Percentiles rank a stretch among this genome's conserved stretches.
These are phyloP conservation scores for Diaporthe velutina DNA, from an alignment of 2,329 filamentous ascomycete species.

Conservation along the genomic window DNA sequence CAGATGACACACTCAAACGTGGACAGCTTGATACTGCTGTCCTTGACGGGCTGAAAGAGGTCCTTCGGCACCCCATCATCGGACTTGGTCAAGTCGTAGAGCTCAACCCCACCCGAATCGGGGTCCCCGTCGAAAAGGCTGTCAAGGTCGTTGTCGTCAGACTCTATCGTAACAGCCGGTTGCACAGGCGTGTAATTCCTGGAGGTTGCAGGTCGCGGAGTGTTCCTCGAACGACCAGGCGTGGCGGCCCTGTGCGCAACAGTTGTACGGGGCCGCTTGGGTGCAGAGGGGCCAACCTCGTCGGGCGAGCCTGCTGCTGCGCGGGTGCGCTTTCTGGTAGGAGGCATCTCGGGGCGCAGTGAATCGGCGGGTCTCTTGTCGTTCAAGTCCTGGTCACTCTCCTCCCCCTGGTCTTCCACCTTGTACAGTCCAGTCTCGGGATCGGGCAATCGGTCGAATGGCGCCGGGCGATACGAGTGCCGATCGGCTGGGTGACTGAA, in stretches of 20 bases:
- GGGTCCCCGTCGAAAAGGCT: slow-evolving; percentile 46
- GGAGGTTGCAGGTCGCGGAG: background rate
- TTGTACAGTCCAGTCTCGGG: background rate
- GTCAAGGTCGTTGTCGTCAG: slow-evolving; percentile 38
- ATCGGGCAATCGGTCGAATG: background rate
- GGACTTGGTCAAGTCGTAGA: slow-evolving; percentile 58
- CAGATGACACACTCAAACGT: slow-evolving; percentile 76
- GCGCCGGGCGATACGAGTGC: background rate
- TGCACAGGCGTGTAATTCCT: background rate
- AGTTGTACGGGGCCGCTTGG: slow-evolving; percentile 29
- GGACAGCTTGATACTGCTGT: slow-evolving; percentile 65
- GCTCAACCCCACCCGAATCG: slow-evolving; percentile 43
- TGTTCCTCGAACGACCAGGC: slow-evolving; percentile 15
- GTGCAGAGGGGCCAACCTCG: slow-evolving; percentile 32
- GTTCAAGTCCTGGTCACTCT: slow-evolving; percentile 6
- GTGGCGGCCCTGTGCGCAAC: slow-evolving; percentile 12
- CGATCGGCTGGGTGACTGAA: background rate
- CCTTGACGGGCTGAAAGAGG: slow-evolving; percentile 57
- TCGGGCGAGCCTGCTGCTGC: slow-evolving; percentile 18
- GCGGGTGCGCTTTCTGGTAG: slow-evolving; percentile 41
- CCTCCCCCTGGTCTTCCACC: slow-evolving; percentile 8
- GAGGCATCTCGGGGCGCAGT: slow-evolving; percentile 30
- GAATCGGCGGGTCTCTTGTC: slow-evolving; percentile 14
- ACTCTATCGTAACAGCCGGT: slow-evolving; percentile 4
- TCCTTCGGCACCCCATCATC: slow-evolving; percentile 57